Evolutionary conservation across 2,329 filamentous ascomycete species (phyloP).

Genomic region (Amylocarpus encephaloides): DNA sequence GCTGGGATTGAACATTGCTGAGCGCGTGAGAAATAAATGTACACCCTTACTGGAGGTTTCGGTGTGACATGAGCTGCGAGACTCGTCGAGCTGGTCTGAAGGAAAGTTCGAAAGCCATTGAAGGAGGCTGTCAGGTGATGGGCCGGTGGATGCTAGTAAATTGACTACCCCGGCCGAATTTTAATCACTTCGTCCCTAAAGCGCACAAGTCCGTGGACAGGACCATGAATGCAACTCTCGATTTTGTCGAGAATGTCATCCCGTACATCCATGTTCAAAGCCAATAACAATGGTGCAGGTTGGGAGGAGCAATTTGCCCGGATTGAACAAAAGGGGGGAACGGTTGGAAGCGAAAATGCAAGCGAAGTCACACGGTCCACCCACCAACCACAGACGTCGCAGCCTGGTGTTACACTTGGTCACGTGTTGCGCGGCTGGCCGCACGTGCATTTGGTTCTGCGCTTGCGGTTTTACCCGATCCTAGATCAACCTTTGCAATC

Average conservation of each 20-base stretch:
- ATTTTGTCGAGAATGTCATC: not conserved
- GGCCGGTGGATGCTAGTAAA: not conserved
- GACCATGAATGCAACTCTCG: not conserved
- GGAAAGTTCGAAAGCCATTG: not conserved
- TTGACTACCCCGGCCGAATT: not conserved
- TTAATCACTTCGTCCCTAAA: not conserved
- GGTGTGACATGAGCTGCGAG: not conserved
- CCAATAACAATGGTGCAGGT: not conserved
- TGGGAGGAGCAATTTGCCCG: not conserved
- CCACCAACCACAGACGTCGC: no score
- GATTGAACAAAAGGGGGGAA: no score
- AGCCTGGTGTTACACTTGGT: no score
- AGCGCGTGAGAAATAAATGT: not conserved
- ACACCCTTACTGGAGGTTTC: not conserved
- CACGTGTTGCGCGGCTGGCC: no score
- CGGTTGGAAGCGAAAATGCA: no score
- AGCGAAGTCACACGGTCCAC: no score
- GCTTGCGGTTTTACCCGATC: no score
- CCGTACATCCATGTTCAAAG: not conserved
- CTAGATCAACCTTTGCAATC: no score
- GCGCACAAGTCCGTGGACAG: not conserved
- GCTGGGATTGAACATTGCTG: not conserved
- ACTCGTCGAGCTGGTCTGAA: not conserved
- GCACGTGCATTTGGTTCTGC: no score
- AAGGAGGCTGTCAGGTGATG: not conserved